Percentiles rank a stretch among this genome's conserved stretches.
Conservation (phyloP, 1,139 yeast genomes). For the Yamadazyma taylorii region DNA sequence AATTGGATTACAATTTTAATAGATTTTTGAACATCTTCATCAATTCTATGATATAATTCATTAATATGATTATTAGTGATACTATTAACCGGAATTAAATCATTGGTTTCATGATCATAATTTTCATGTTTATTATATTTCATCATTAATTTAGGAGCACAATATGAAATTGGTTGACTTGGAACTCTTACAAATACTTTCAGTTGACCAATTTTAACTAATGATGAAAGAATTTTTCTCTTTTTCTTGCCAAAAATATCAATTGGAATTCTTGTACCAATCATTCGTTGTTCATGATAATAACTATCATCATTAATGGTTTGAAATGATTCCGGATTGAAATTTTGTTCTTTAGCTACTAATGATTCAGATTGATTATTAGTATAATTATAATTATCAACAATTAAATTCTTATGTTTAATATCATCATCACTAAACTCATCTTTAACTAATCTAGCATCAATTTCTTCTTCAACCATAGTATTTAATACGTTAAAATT, state of each 20-base stretch:
- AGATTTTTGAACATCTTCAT: constrained; percentile 22
- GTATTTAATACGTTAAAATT: constrained; percentile 27
- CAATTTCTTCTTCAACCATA: constrained; percentile 39
- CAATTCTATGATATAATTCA: constrained; percentile 33
- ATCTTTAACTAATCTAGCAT: constrained; percentile 26
- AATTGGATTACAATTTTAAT: constrained; percentile 30
- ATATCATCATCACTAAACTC: constrained; percentile 32
- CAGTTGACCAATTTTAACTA: constrained; percentile 38
- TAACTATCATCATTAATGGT: constrained; percentile 14
- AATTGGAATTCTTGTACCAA: constrained; percentile 24
- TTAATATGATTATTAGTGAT: constrained; percentile 25
- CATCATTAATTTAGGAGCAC: constrained; percentile 39
- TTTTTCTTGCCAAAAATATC: constrained; percentile 40
- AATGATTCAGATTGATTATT: constrained; percentile 7
- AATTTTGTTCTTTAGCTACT: constrained; percentile 13
- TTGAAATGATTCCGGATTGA: constrained; percentile 1
- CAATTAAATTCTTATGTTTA: constrained; percentile 33
- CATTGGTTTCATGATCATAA: constrained; percentile 11
- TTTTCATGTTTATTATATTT: constrained; percentile 30
- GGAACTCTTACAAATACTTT: constrained; percentile 36
- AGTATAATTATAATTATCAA: constrained; percentile 15
- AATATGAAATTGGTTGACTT: constrained; percentile 33
- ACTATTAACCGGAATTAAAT: constrained; percentile 20
- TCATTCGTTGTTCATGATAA: constrained; percentile 27
- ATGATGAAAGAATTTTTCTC: constrained; percentile 36